These are phyloP conservation scores for Boletales sp. DNA, from an alignment of 768 basidiomycete genomes.

Conservation along the genomic window DNA sequence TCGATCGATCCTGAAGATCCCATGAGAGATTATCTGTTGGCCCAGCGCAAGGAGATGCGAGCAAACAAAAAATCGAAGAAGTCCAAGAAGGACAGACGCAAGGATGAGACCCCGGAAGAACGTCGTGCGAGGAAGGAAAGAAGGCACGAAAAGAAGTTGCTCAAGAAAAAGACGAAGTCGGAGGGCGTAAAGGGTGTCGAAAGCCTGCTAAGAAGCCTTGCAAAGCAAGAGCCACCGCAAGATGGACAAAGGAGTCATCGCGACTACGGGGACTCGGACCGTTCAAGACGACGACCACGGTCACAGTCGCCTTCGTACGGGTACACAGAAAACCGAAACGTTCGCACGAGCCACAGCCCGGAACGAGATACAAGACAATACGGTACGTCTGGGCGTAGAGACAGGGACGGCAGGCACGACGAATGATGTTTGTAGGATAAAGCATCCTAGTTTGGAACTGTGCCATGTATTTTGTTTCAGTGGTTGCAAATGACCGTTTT, in stretches of 20 bases:
- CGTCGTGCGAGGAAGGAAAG: conserved; percentile 69
- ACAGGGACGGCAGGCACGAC: conserved; percentile 3
- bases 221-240: conserved; percentile 17
- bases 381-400: not conserved
- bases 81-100: conserved; percentile 58
- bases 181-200: conserved; percentile 65
- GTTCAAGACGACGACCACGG: conserved; percentile 7
- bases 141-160: conserved; percentile 65
- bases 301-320: conserved; percentile 12
- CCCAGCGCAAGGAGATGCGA: conserved; percentile 70
- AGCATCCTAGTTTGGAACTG: no score
- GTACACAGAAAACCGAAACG: conserved; percentile 8
- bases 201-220: conserved; percentile 53
- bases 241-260: conserved; percentile 10
- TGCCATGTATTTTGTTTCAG: not conserved
- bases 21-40: conserved; percentile 89
- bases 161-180: conserved; percentile 50
- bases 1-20: conserved; percentile 95
- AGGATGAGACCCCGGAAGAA: conserved; percentile 79
- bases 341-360: conserved; percentile 15
- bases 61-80: conserved; percentile 60
- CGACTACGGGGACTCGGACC: conserved; percentile 15
- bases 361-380: conserved; percentile 11
- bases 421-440: not conserved
- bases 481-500: not conserved